Conservation (phyloP, 148 eudicot genomes). For the Talinum fruticosum region DNA sequence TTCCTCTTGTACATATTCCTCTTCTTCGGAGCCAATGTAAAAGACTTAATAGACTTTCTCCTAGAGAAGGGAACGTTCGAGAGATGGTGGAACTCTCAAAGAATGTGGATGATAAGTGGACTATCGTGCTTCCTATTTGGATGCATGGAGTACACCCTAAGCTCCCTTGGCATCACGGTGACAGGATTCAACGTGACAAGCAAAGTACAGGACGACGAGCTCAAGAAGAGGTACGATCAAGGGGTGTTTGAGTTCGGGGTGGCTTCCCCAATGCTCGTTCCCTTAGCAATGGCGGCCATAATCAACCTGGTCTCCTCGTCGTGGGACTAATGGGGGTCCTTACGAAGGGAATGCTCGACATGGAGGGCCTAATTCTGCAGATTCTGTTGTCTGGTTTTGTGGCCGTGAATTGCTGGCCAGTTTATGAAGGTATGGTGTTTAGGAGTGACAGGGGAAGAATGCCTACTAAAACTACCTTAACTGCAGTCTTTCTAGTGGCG, state of each 20-base stretch:
- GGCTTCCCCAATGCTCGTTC: constrained; percentile 51
- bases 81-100: constrained; percentile 63
- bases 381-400: constrained; percentile 54
- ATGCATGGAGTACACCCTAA: constrained; percentile 28
- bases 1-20: constrained; percentile 43
- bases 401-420: constrained; percentile 56
- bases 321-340: constrained; percentile 25
- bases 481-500: constrained; percentile 32
- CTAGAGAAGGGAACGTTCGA: constrained; percentile 34
- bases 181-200: constrained; percentile 47
- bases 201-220: constrained; percentile 46
- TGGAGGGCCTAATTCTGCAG: constrained; percentile 42
- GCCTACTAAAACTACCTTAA: constrained; percentile 46
- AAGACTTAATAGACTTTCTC: constrained; percentile 41
- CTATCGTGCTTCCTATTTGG: constrained; percentile 40
- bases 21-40: constrained; percentile 40
- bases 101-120: constrained; percentile 60
- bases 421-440: constrained; percentile 56
- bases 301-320: constrained; percentile 42
- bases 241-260: constrained; percentile 58
- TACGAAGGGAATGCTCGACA: constrained; percentile 7
- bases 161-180: constrained; percentile 34
- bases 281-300: constrained; percentile 43
- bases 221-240: constrained; percentile 49
- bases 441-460: constrained; percentile 68